Conservation (phyloP, 371 early-diverging fungal genomes). For the Rhizomucor miehei region DNA sequence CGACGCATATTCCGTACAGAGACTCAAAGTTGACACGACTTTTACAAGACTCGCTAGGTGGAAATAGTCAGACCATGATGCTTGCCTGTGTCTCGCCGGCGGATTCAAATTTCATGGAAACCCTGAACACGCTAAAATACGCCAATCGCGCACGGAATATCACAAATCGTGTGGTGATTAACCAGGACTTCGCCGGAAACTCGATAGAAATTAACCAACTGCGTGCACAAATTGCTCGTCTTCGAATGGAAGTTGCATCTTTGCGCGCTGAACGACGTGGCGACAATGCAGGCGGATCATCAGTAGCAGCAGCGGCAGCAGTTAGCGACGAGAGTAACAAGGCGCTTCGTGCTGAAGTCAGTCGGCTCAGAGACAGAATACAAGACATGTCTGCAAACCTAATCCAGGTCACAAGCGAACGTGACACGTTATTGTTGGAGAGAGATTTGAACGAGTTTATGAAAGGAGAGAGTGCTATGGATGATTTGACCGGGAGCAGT, state of each 20-base stretch:
- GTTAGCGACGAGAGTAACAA: constrained; percentile 25
- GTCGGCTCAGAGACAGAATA: constrained; percentile 45
- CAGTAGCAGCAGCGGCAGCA: background rate
- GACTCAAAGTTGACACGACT: constrained; percentile 90
- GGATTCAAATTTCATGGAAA: constrained; percentile 80
- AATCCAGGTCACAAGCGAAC: constrained; percentile 50
- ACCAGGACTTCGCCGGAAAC: constrained; percentile 43
- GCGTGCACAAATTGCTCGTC: constrained; percentile 60
- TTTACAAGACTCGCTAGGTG: constrained; percentile 95
- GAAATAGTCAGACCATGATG: constrained; percentile 89
- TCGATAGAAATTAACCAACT: constrained; percentile 65
- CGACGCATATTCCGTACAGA: constrained; percentile 90
- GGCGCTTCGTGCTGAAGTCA: constrained; percentile 37
- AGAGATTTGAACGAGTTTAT: constrained; percentile 43
- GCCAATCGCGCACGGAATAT: constrained; percentile 88
- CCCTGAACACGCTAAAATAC: constrained; percentile 88
- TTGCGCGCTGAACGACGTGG: constrained; percentile 26
- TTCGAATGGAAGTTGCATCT: constrained; percentile 58
- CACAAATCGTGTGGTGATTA: constrained; percentile 67
- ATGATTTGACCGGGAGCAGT: background rate
- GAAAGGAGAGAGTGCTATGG: constrained; percentile 8
- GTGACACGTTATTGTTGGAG: constrained; percentile 60
- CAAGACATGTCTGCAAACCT: constrained; percentile 38
- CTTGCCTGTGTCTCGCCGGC: constrained; percentile 89
- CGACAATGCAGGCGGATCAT: background rate